A percentile compares a stretch with the other conserved stretches of the same genome.
These are phyloP conservation scores for Geosmithia morbida DNA, from an alignment of 2,329 filamentous ascomycete genomes.

Conservation along the genomic window DNA sequence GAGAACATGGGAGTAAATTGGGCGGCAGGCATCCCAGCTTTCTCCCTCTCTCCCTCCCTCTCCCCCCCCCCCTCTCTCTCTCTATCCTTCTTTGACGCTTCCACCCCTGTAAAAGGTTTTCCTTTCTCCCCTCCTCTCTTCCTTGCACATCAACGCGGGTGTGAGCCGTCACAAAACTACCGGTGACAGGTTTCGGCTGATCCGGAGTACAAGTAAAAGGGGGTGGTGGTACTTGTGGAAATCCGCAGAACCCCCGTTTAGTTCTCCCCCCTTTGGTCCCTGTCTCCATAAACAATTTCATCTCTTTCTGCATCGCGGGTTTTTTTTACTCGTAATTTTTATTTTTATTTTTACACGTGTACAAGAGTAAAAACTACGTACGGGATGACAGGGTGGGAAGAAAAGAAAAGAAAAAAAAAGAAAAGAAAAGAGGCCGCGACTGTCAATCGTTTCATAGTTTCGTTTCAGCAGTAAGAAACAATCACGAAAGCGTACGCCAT, in stretches of 20 bases:
- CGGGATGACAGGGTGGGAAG: no score
- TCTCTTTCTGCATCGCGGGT: no score
- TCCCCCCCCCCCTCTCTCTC: no score
- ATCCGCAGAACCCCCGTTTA: background rate
- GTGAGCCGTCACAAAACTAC: background rate
- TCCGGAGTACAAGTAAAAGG: background rate
- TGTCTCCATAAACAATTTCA: background rate
- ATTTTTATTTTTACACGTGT: no score
- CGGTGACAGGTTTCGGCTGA: background rate
- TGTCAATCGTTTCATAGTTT: background rate
- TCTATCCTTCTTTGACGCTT: no score
- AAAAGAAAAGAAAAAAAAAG: no score
- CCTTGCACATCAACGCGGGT: background rate
- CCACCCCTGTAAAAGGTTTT: no score
- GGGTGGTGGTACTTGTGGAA: background rate
- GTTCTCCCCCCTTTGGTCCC: background rate
- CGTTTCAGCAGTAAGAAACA: background rate
- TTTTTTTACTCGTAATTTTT: no score
- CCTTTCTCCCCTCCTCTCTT: background rate
- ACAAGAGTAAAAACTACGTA: no score
- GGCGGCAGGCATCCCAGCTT: no score
- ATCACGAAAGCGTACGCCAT: background rate
- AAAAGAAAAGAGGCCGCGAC: no score
- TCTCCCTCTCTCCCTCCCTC: no score
- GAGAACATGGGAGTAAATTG: background rate